Percentiles rank a stretch among this genome's conserved stretches.
phyloP scores from a whole-genome alignment of 352 stramenopile genomes.

The Phytophthora sansomeana region DNA sequence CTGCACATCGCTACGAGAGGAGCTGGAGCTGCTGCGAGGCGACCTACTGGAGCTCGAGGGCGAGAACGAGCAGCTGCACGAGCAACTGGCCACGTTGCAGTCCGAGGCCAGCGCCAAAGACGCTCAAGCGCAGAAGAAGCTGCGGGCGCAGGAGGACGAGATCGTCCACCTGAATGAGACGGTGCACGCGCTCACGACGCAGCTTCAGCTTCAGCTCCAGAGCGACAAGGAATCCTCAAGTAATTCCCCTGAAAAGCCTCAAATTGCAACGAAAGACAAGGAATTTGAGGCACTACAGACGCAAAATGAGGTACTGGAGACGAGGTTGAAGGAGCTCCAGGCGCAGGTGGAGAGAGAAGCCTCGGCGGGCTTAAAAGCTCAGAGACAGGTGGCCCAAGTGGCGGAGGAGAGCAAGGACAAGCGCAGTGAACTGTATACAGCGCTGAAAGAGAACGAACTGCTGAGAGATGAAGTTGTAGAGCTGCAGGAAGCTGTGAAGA shows the following conservation, averaged over 20 bases:
- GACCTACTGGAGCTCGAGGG: slow-evolving; percentile 69
- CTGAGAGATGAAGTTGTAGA: slow-evolving; percentile 50
- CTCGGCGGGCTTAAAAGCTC: slow-evolving; percentile 38
- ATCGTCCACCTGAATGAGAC: slow-evolving; percentile 28
- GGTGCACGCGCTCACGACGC: slow-evolving; percentile 21
- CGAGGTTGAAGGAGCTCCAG: slow-evolving; percentile 48
- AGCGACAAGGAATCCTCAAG: neutral
- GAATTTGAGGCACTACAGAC: slow-evolving; percentile 35
- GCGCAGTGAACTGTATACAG: slow-evolving; percentile 66
- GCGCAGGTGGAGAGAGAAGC: slow-evolving; percentile 45
- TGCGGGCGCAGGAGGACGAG: slow-evolving; percentile 40
- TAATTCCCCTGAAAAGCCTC: slow-evolving; percentile 5
- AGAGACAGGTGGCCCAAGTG: slow-evolving; percentile 42
- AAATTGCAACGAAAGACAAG: slow-evolving; percentile 8
- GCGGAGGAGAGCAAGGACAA: slow-evolving; percentile 56
- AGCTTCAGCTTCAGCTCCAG: slow-evolving; percentile 29
- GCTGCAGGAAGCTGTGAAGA: slow-evolving; percentile 47
- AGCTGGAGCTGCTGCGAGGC: slow-evolving; percentile 64
- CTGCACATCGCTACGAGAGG: slow-evolving; percentile 71
- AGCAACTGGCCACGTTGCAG: slow-evolving; percentile 53
- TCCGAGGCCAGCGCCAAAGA: slow-evolving; percentile 29
- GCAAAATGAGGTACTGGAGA: slow-evolving; percentile 50
- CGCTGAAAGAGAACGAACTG: slow-evolving; percentile 74
- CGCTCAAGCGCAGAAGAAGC: slow-evolving; percentile 15
- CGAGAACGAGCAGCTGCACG: slow-evolving; percentile 76